phyloP scores from a whole-genome alignment of 139 green algal genomes.

The Chlamydomonas sp. region DNA sequence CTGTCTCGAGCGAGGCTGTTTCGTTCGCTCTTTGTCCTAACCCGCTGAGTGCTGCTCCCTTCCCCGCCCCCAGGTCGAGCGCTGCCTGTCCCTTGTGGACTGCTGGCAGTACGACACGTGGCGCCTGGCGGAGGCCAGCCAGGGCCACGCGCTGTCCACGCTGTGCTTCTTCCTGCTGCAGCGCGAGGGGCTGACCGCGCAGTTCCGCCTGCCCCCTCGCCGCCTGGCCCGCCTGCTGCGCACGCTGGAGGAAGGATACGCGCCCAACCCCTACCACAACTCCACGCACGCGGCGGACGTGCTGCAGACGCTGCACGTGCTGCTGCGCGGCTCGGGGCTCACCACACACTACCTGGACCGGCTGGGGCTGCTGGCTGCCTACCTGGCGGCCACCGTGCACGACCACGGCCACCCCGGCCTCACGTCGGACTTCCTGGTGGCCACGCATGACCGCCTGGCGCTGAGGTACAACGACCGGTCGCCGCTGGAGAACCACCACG shows the following conservation, averaged over 20 bases:
- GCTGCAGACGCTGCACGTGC: constrained; percentile 49
- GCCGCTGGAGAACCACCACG: neutral
- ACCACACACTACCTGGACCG: neutral
- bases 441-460: constrained; percentile 18
- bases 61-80: too few species aligned
- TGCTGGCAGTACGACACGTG: neutral
- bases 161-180: neutral
- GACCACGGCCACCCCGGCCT: neutral
- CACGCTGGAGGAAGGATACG: neutral
- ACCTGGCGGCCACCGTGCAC: constrained; percentile 29
- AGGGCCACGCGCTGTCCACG: neutral
- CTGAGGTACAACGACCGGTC: constrained; percentile 44
- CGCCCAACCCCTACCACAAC: constrained; percentile 58
- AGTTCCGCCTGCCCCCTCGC: too few species aligned
- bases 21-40: too few species aligned
- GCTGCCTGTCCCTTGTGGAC: too few species aligned
- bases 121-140: neutral
- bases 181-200: neutral
- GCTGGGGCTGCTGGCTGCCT: neutral
- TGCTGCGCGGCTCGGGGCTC: constrained; percentile 30
- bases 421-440: constrained; percentile 41
- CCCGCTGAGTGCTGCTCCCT: too few species aligned
- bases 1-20: too few species aligned
- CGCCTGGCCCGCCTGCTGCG: neutral
- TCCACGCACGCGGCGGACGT: constrained; percentile 38